phyloP scores from a whole-genome alignment of 768 basidiomycete genomes.

The Russula brevipes region DNA sequence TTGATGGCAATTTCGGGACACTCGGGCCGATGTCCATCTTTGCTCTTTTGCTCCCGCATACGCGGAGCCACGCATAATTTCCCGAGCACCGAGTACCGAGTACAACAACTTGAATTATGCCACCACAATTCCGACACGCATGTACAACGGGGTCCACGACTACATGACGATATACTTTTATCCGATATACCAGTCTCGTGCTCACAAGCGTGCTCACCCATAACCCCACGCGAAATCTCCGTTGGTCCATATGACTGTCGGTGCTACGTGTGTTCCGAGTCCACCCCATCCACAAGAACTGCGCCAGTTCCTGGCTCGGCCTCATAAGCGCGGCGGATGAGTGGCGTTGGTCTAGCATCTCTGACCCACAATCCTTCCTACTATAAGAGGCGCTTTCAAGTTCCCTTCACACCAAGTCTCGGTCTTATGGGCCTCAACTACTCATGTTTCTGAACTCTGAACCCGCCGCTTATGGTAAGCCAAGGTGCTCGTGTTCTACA shows the following conservation, averaged over 20 bases:
- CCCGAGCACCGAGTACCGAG: too few relatives aligned
- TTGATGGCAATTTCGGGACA: too few relatives aligned
- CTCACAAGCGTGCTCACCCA: background rate
- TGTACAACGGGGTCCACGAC: too few relatives aligned
- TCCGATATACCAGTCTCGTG: background rate
- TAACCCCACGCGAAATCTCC: slow-evolving; percentile 7
- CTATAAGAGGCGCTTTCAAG: background rate
- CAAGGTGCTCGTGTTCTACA: background rate
- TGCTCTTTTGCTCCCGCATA: too few relatives aligned
- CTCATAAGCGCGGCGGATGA: background rate
- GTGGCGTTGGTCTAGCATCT: background rate
- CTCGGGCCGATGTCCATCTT: too few relatives aligned
- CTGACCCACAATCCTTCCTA: background rate
- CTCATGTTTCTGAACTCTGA: slow-evolving; percentile 9
- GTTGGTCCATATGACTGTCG: background rate
- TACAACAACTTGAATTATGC: too few relatives aligned
- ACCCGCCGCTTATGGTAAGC: slow-evolving; percentile 8
- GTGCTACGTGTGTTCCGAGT: background rate
- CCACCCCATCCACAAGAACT: background rate
- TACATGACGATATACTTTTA: too few relatives aligned
- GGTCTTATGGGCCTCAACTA: background rate
- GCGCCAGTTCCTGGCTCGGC: background rate
- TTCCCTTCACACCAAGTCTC: background rate
- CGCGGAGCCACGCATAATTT: too few relatives aligned
- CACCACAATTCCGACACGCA: too few relatives aligned